Base-by-base conservation (phyloP, 495 filamentous ascomycete genomes). In the Tuber melanosporum region DNA sequence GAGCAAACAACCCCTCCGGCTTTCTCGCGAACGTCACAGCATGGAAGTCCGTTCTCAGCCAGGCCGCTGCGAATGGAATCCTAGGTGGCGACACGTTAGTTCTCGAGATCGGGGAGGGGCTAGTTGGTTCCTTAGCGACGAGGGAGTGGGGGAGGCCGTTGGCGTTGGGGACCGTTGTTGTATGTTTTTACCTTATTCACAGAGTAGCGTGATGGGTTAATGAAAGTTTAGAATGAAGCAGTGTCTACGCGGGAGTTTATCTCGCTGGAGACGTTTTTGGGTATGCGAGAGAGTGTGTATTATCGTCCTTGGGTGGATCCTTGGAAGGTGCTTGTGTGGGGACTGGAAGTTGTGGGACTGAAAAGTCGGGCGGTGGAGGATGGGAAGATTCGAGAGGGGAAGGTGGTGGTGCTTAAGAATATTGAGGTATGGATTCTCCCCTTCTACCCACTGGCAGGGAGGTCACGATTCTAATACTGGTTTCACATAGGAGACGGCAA, bases 1-100 rank as follows among this genome's bases (percentile, higher is more conserved):
- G 88, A 76, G 90, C 89, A 74, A 91, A 91, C 46, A 99, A 99
- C 83, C 94, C 94, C 1, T 94, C 96, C 81, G 95, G 94, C 78
- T 99, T 94, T 86, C 85, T 87, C 44, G 92, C 94, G 72, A 98
- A 99, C 84, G 84, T 94, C 62, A 85, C 88, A 20, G 93, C 94
- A 66, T 99, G 95, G 95, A 89, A 91, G 81, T 87, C 88, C 43
- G 94, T 89, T 2, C 88, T 99, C 41, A 86, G 89, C 32, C 85
- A 86, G 69, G 92, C 94, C 39, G 87, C 91, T 1, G 86, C 87
- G 74, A 88, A 89, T 17, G 96, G 94, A 9, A 85, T 90, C 44
- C 86, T 92, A 26, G 0, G 81, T 82, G 26, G 45, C 42, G 88
- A 88, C 79, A 86, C 87, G 26, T 85, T 98, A 36, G 87, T 89